Conservation (phyloP, 768 basidiomycete species). For the Naematelia aurantialba region DNA sequence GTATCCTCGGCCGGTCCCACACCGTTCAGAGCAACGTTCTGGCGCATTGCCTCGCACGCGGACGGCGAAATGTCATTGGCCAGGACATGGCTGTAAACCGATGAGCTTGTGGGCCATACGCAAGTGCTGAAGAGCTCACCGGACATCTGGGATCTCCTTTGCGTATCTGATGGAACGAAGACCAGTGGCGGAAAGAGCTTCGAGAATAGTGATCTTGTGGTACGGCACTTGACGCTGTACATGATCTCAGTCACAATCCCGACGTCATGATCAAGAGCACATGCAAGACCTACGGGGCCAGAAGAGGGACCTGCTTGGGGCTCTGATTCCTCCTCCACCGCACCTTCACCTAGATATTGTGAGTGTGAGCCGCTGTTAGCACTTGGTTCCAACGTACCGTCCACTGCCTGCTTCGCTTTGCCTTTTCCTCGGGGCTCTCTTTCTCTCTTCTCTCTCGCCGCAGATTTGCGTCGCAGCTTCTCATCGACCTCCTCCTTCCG, state of each 20-base stretch:
- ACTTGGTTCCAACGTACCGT: neutral
- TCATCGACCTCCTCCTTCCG: slow-evolving; percentile 34
- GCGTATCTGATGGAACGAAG: slow-evolving; percentile 94
- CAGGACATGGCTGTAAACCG: slow-evolving; percentile 67
- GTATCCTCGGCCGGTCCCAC: slow-evolving; percentile 50
- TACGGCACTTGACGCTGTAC: slow-evolving; percentile 17
- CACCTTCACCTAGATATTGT: neutral
- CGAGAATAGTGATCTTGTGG: slow-evolving; percentile 72
- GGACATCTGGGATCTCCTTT: slow-evolving; percentile 87
- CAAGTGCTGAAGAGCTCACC: slow-evolving; percentile 57
- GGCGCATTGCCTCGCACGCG: slow-evolving; percentile 77
- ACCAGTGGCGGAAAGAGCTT: slow-evolving; percentile 93
- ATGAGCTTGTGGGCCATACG: neutral
- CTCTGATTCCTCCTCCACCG: neutral
- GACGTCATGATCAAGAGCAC: slow-evolving; percentile 8
- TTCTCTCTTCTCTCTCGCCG: slow-evolving; percentile 9
- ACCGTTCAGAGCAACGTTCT: slow-evolving; percentile 79
- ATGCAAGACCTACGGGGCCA: slow-evolving; percentile 16
- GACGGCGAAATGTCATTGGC: slow-evolving; percentile 87
- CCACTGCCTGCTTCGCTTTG: neutral
- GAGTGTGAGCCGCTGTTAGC: neutral
- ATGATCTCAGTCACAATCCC: neutral
- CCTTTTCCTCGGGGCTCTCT: slow-evolving; percentile 9
- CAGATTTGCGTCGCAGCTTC: slow-evolving; percentile 8
- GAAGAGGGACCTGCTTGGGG: slow-evolving; percentile 31